Conservation (phyloP, 805 yeast genomes). For the Spencermartinsiella europaea region DNA sequence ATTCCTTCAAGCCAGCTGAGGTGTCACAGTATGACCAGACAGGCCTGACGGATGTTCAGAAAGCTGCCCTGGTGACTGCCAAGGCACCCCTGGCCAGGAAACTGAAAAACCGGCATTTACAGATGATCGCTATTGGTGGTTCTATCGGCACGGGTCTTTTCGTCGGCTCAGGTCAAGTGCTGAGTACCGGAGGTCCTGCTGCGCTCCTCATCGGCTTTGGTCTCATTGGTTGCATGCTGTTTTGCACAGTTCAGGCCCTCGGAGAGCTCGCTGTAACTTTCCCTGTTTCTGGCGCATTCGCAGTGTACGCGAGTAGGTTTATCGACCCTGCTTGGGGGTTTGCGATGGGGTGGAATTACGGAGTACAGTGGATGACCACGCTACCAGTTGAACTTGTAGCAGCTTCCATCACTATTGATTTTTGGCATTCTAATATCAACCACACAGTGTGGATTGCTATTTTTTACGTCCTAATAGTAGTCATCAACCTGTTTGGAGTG, state of each 20-base stretch:
- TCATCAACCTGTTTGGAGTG: constrained; percentile 51
- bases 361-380: constrained; percentile 53
- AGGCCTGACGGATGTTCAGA: constrained; percentile 33
- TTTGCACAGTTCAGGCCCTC: constrained; percentile 53
- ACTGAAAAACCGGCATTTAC: constrained; percentile 35
- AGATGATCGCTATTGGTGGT: constrained; percentile 78
- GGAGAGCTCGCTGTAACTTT: constrained; percentile 65
- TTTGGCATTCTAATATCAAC: constrained; percentile 46
- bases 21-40: constrained; percentile 33
- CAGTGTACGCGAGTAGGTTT: constrained; percentile 50
- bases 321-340: constrained; percentile 60
- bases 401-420: constrained; percentile 49
- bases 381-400: constrained; percentile 60
- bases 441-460: constrained; percentile 56
- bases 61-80: constrained; percentile 41
- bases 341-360: constrained; percentile 65
- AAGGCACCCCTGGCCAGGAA: constrained; percentile 50
- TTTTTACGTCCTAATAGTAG: constrained; percentile 46
- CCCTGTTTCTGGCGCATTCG: constrained; percentile 52
- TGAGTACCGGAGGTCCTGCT: constrained; percentile 60
- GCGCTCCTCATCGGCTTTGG: constrained; percentile 53
- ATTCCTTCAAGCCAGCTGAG: constrained; percentile 39
- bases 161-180: constrained; percentile 58
- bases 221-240: constrained; percentile 56
- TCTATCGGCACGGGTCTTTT: constrained; percentile 69